Percentiles rank a stretch among this genome's conserved stretches.
These are phyloP conservation scores for Populus hybrid DNA, from an alignment of 441 rosid species.

Conservation along the genomic window DNA sequence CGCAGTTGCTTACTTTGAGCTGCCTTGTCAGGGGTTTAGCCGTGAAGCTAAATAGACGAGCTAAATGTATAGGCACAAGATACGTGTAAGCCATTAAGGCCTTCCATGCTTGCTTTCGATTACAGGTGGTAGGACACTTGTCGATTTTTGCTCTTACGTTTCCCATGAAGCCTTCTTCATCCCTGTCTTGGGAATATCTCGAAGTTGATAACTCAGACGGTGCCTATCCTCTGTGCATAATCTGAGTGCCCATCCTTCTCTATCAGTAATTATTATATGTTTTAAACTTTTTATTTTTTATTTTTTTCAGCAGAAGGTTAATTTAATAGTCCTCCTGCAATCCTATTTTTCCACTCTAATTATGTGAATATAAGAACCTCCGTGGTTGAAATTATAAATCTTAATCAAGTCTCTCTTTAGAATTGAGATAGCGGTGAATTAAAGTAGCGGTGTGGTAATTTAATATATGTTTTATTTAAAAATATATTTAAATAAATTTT, in stretches of 20 bases:
- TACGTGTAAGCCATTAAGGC: slow-evolving; percentile 35
- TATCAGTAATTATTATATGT: no score
- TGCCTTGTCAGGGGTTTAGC: not conserved
- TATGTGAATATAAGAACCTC: no score
- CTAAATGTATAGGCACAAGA: not conserved
- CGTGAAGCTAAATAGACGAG: slow-evolving; percentile 21
- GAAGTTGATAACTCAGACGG: slow-evolving; percentile 20
- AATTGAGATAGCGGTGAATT: no score
- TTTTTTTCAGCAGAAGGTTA: no score
- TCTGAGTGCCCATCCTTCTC: not conserved
- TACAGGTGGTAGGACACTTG: slow-evolving; percentile 72
- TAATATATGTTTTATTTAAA: no score
- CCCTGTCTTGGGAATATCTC: slow-evolving; percentile 8
- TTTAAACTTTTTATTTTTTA: no score
- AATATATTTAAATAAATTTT: no score
- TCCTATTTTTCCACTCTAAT: no score
- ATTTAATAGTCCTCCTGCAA: no score
- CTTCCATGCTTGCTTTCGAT: slow-evolving; percentile 15
- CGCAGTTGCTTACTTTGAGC: not conserved
- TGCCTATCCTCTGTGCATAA: slow-evolving; percentile 4
- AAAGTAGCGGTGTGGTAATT: no score
- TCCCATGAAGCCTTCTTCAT: not conserved
- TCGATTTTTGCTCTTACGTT: slow-evolving; percentile 23
- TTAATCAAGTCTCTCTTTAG: no score
- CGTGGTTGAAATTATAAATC: no score